These are phyloP conservation scores for Saturnispora gosingensis DNA, from an alignment of 805 yeast genomes.

Conservation along the genomic window DNA sequence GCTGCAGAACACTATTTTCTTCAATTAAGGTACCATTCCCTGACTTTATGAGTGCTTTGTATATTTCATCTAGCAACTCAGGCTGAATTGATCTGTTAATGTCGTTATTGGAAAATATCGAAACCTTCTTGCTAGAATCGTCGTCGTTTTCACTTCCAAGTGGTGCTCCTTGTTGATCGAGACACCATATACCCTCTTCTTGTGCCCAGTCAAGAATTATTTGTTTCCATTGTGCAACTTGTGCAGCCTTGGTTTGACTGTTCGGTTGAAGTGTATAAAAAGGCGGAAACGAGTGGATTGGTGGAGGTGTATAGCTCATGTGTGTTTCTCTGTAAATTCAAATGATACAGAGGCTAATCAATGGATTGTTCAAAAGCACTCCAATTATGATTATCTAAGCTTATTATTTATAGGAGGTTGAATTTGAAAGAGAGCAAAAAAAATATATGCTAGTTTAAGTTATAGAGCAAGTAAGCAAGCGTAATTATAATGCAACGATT, in stretches of 20 bases:
- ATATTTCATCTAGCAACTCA: background rate
- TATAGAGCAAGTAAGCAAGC: no score
- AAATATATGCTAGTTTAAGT: no score
- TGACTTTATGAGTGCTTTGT: background rate
- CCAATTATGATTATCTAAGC: no score
- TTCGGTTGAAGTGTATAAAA: conserved; percentile 87
- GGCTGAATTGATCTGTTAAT: background rate
- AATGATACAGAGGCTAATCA: no score
- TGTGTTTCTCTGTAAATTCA: no score
- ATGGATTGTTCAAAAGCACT: no score
- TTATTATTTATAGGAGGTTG: background rate
- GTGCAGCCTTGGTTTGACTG: conserved; percentile 65
- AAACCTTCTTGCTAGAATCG: background rate
- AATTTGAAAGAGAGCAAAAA: no score
- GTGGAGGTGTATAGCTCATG: conserved; percentile 30
- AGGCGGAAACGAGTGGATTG: conserved; percentile 76
- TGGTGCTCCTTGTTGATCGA: conserved; percentile 32
- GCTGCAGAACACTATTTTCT: conserved; percentile 19
- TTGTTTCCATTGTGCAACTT: conserved; percentile 67
- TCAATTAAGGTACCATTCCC: conserved; percentile 21
- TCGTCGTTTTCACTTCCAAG: conserved; percentile 9
- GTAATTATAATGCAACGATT: background rate
- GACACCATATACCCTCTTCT: conserved; percentile 43
- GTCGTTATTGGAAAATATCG: background rate
- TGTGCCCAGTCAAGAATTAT: conserved; percentile 56